phyloP scores from a whole-genome alignment of 2,329 filamentous ascomycete genomes.

The Paraphoma chrysanthemicola region DNA sequence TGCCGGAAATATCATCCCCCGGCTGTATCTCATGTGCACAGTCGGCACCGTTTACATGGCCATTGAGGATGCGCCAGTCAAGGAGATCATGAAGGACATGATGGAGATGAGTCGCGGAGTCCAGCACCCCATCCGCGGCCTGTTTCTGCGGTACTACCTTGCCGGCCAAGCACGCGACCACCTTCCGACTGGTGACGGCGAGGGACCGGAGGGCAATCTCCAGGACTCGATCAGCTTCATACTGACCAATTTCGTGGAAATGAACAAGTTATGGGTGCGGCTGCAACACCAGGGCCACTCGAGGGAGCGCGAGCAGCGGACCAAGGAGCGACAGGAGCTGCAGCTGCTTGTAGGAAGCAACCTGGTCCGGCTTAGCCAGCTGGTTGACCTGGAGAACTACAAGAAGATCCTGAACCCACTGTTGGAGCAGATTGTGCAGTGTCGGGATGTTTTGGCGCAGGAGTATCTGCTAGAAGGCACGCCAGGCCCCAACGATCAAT shows the following conservation, averaged over 20 bases:
- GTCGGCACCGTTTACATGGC: constrained; percentile 99
- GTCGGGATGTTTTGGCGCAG: constrained; percentile 93
- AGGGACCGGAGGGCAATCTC: constrained; percentile 93
- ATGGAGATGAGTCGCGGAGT: constrained; percentile 99
- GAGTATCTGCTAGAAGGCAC: constrained; percentile 89
- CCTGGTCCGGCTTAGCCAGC: constrained; percentile 89
- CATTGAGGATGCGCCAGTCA: constrained; percentile 96
- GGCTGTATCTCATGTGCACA: constrained; percentile 98
- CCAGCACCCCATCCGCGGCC: constrained; percentile 92
- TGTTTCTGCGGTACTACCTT: constrained; percentile 96
- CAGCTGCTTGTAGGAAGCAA: constrained; percentile 97
- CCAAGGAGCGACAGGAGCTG: constrained; percentile 91
- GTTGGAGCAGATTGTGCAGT: constrained; percentile 96
- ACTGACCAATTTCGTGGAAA: constrained; percentile 98
- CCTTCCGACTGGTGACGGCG: constrained; percentile 79
- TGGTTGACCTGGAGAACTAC: constrained; percentile 94
- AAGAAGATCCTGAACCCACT: constrained; percentile 90
- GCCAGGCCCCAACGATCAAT: neutral
- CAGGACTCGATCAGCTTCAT: constrained; percentile 99
- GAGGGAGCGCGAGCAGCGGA: constrained; percentile 88
- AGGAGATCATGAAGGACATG: constrained; percentile 99
- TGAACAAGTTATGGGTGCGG: constrained; percentile 99
- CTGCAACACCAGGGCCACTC: constrained; percentile 98
- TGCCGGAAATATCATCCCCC: constrained; percentile 95
- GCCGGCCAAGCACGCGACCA: constrained; percentile 92